Evolutionary conservation across 1,284 basidiomycete species (phyloP).

Genomic region (Rugosomyces carneus): DNA sequence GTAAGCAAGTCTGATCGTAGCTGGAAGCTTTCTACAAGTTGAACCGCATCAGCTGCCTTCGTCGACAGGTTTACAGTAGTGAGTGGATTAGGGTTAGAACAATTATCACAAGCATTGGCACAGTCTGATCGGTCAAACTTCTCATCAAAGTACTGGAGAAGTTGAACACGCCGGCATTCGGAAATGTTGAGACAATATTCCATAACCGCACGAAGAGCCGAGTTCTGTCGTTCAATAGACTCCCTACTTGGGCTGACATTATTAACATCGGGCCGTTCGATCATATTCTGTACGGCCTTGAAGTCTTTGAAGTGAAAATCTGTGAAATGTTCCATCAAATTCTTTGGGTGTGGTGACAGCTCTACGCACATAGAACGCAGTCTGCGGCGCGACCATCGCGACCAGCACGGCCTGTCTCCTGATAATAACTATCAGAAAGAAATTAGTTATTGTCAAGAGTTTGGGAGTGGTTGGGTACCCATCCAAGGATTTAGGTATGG

Average conservation of each 20-base stretch:
- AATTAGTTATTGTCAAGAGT: not conserved
- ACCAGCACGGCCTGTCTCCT: constrained; percentile 47
- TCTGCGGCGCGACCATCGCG: constrained; percentile 41
- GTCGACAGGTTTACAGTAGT: constrained; percentile 47
- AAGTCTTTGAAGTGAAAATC: constrained; percentile 36
- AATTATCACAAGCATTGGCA: constrained; percentile 70
- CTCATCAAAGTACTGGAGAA: constrained; percentile 74
- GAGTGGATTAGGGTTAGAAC: constrained; percentile 40
- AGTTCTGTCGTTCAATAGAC: constrained; percentile 32
- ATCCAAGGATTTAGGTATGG: constrained; percentile 41
- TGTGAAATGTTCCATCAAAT: constrained; percentile 14
- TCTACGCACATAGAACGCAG: constrained; percentile 38
- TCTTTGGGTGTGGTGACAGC: not conserved
- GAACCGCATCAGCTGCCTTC: constrained; percentile 42
- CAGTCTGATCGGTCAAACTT: constrained; percentile 57
- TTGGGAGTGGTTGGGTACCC: constrained; percentile 25
- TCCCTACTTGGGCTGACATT: constrained; percentile 22
- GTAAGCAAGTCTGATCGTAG: constrained; percentile 34
- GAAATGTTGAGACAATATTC: constrained; percentile 78
- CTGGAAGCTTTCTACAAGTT: constrained; percentile 46
- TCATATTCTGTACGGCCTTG: constrained; percentile 31
- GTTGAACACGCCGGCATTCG: constrained; percentile 82
- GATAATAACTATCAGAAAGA: constrained; percentile 33
- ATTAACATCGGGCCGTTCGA: constrained; percentile 29
- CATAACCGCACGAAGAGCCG: constrained; percentile 39